Conservation (phyloP, 768 basidiomycete genomes). For the Collybia nuda region DNA sequence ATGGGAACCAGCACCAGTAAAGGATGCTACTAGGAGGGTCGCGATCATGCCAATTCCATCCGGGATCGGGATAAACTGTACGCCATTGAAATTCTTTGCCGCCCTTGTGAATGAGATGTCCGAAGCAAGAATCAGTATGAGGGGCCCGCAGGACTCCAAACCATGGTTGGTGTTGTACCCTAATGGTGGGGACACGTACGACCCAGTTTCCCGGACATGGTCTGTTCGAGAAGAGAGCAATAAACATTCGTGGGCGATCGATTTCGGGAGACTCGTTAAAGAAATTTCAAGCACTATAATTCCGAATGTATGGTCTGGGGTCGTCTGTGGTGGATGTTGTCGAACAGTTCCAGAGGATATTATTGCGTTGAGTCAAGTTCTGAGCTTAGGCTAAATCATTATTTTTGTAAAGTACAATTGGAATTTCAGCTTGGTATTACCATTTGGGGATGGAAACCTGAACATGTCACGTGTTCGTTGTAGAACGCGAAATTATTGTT, state of each 20-base stretch:
- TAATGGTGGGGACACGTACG: constrained; percentile 62
- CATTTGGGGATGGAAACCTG: too few species aligned
- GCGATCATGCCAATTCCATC: constrained; percentile 32
- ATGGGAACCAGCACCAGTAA: not conserved
- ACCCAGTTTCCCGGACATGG: constrained; percentile 48
- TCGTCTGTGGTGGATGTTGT: constrained; percentile 74
- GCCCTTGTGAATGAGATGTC: constrained; percentile 38
- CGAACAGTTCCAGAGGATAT: constrained; percentile 58
- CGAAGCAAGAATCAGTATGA: constrained; percentile 11
- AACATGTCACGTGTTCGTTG: too few species aligned
- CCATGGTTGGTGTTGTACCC: constrained; percentile 73
- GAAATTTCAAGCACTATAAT: constrained; percentile 9
- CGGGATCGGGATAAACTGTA: constrained; percentile 79
- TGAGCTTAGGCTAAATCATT: too few species aligned
- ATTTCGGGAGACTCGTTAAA: constrained; percentile 23
- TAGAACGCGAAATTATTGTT: not conserved
- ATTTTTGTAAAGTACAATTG: too few species aligned
- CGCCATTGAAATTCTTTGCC: constrained; percentile 43
- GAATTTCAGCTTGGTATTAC: too few species aligned
- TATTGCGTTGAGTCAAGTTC: constrained; percentile 1
- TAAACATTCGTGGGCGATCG: constrained; percentile 34
- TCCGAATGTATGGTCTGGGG: constrained; percentile 40
- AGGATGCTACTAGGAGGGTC: constrained; percentile 8
- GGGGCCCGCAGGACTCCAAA: constrained; percentile 9
- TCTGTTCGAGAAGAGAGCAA: constrained; percentile 8